These are phyloP conservation scores for Podospora didyma DNA, from an alignment of 495 filamentous ascomycete genomes.

Conservation along the genomic window DNA sequence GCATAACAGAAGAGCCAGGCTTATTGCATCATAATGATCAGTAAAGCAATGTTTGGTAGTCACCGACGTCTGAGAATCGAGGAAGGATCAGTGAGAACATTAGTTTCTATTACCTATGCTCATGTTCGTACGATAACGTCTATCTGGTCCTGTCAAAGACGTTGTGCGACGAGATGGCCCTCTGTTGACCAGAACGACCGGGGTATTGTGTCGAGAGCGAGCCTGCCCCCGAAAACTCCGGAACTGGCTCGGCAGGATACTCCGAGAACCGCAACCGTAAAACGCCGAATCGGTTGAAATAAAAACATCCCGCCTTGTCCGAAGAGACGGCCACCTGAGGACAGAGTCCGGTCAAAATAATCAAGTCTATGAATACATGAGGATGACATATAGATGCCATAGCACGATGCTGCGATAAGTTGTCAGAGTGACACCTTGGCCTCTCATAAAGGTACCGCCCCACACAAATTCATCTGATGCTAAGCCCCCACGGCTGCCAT, in stretches of 20 bases:
- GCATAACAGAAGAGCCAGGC: too few species aligned
- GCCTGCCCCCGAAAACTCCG: slow-evolving; percentile 12
- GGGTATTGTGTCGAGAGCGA: slow-evolving; percentile 19
- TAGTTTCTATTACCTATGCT: slow-evolving; percentile 29
- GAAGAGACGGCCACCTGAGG: slow-evolving; percentile 16
- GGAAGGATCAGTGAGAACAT: too few species aligned
- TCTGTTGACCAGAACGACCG: slow-evolving; percentile 15
- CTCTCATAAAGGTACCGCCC: slow-evolving; percentile 17
- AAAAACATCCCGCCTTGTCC: slow-evolving; percentile 15
- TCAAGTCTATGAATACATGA: slow-evolving; percentile 32
- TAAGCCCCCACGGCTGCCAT: slow-evolving; percentile 8
- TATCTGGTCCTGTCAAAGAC: slow-evolving; percentile 14
- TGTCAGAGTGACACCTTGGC: slow-evolving; percentile 15
- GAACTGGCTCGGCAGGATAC: slow-evolving; percentile 14
- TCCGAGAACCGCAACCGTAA: slow-evolving; percentile 25
- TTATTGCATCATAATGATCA: too few species aligned
- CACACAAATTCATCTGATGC: slow-evolving; percentile 19
- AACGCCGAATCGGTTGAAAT: slow-evolving; percentile 25
- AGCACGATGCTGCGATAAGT: slow-evolving; percentile 26
- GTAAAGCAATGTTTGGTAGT: too few species aligned
- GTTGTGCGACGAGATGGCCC: slow-evolving; percentile 6
- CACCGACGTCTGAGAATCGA: too few species aligned
- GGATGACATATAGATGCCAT: slow-evolving; percentile 27
- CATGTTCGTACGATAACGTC: slow-evolving; percentile 20
- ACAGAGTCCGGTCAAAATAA: slow-evolving; percentile 18